A percentile compares a stretch with the other conserved stretches of the same genome.
phyloP scores from a whole-genome alignment of 2,329 filamentous ascomycete species.

The Trichoderma gracile region DNA sequence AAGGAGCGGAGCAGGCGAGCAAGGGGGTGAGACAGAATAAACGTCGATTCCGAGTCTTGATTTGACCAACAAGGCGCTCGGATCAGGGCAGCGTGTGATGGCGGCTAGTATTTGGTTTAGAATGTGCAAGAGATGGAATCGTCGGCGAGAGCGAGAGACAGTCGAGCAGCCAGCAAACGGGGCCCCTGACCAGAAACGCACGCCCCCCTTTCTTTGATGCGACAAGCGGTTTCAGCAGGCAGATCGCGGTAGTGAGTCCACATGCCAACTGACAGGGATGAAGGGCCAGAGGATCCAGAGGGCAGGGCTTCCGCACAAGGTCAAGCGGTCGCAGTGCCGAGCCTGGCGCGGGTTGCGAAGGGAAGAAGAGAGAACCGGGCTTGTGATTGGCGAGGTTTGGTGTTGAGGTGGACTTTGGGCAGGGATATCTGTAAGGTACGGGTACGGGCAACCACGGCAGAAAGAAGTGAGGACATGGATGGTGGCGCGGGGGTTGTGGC shows the following conservation, averaged over 20 bases:
- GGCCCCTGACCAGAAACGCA: constrained; percentile 10
- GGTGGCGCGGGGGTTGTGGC: constrained; percentile 19
- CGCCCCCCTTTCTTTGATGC: constrained; percentile 22
- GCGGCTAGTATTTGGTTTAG: neutral
- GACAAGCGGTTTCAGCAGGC: constrained; percentile 22
- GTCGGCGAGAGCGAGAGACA: constrained; percentile 22
- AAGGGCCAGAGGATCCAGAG: neutral
- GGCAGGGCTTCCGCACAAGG: constrained; percentile 6
- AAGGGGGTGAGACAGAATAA: constrained; percentile 29
- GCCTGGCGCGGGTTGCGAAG: neutral
- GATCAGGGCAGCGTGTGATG: constrained; percentile 3
- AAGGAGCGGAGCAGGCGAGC: constrained; percentile 37
- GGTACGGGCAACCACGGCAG: neutral
- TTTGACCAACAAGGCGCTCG: constrained; percentile 8
- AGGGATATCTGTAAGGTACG: neutral
- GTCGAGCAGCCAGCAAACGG: constrained; percentile 22
- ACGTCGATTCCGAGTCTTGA: neutral
- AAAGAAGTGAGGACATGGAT: neutral
- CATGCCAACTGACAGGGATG: constrained; percentile 5
- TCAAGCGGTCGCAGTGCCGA: constrained; percentile 11
- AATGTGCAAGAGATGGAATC: constrained; percentile 5
- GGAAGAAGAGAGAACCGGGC: neutral
- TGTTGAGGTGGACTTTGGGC: neutral
- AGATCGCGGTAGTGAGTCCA: constrained; percentile 8
- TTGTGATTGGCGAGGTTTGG: constrained; percentile 5